Evolutionary conservation across 83 land plant genomes (phyloP), one percentile per base, ranked within the genome.

Genomic region (Picea mariana): DNA sequence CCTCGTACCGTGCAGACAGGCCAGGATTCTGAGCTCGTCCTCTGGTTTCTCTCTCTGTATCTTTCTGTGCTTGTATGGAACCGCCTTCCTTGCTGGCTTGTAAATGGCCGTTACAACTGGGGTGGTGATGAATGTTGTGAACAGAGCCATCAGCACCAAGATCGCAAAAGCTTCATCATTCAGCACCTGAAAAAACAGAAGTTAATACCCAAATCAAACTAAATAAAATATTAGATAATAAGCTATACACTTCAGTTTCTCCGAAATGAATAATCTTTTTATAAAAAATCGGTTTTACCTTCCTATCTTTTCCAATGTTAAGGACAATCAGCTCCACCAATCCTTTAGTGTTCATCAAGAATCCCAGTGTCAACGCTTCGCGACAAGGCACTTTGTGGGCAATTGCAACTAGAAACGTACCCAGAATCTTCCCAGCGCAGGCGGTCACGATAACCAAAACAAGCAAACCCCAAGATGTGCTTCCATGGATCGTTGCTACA

Each of bases 341-440:
- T 3, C 97, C 98, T 75, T 94, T 95, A 49, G 97, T 93, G 84
- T 95, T 95, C 96, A 95, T 95, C 18, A 95, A 80, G 24, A 95
- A 66, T 16, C 96, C 96, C 44, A 95, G 81, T 0, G 95, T 77
- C 16, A 95, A 9, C 1, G 98, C 85, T 75, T 92, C 96, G 62
- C 95, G 84, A 26, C 44, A 58, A 67, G 92, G 87, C 11, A 92
- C 79, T 81, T 24, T 85, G 80, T 68, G 67, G 24, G 84, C 34
- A 80, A 89, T 16, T 24, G 97, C 84, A 78, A 87, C 93, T 3
- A 82, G 69, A 49, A 92, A 85, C 0, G 98, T 96, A 4, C 97
- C 98, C 17, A 86, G 3, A 34, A 96, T 92, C 91, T 96, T 96
- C 4, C 98, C 98, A 3, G 83, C 64, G 52, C 98, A 96, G 7